Conservation (phyloP, 2,329 filamentous ascomycete species). For the Thelonectria blattea region DNA sequence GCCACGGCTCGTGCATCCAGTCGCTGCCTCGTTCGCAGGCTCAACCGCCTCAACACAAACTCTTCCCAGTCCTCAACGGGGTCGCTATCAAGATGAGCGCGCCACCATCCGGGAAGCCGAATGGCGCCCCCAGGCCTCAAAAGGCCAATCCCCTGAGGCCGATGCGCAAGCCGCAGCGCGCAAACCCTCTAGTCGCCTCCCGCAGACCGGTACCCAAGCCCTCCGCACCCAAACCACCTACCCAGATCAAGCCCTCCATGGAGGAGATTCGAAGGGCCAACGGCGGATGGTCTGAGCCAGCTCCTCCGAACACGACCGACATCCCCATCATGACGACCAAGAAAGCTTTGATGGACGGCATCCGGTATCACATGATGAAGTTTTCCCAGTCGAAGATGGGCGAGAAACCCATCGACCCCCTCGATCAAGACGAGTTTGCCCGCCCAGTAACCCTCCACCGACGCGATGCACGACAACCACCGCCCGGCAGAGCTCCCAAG, state of each 20-base stretch:
- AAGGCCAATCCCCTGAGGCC: slow-evolving; percentile 48
- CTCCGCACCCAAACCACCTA: slow-evolving; percentile 28
- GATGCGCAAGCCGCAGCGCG: slow-evolving; percentile 50
- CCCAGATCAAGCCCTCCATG: slow-evolving; percentile 43
- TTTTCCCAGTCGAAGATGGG: slow-evolving; percentile 65
- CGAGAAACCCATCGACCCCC: slow-evolving; percentile 70
- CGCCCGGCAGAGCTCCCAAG: slow-evolving; percentile 68
- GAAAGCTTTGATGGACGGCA: slow-evolving; percentile 75
- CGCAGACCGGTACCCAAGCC: slow-evolving; percentile 45
- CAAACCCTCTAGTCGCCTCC: slow-evolving; percentile 70
- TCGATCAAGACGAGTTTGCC: slow-evolving; percentile 78
- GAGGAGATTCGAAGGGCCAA: slow-evolving; percentile 53
- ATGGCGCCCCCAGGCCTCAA: slow-evolving; percentile 40
- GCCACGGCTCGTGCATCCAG: slow-evolving; percentile 8
- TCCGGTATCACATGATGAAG: slow-evolving; percentile 88
- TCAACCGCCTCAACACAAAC: slow-evolving; percentile 9
- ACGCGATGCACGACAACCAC: slow-evolving; percentile 77
- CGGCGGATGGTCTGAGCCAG: slow-evolving; percentile 64
- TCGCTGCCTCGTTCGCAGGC: slow-evolving; percentile 22
- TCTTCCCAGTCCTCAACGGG: neutral
- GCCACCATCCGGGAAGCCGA: slow-evolving; percentile 45
- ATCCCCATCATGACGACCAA: slow-evolving; percentile 83
- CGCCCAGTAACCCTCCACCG: slow-evolving; percentile 88
- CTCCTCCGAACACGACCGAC: slow-evolving; percentile 56
- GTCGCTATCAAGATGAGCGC: slow-evolving; percentile 50